phyloP scores from a whole-genome alignment of 192 early-diverging fungal species.

The Neocallimastix lanati region DNA sequence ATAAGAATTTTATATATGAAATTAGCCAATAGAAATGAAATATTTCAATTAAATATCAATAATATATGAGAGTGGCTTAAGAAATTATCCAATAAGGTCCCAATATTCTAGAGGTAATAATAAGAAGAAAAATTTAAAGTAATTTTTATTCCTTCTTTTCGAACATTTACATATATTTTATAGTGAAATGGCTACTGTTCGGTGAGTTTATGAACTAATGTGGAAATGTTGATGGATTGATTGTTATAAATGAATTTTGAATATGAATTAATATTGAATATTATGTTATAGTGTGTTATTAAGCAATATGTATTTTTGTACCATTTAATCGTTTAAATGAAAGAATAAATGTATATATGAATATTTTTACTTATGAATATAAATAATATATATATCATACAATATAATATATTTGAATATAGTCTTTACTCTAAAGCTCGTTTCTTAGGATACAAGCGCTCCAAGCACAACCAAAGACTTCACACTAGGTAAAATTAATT shows the following conservation, averaged over 20 bases:
- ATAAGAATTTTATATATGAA: too few relatives aligned
- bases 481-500: constrained; percentile 49
- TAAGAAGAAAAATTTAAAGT: neutral
- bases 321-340: too few relatives aligned
- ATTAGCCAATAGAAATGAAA: neutral
- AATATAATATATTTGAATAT: too few relatives aligned
- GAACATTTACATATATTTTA: neutral
- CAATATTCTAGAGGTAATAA: neutral
- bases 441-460: constrained; percentile 85
- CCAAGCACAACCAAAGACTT: constrained; percentile 78
- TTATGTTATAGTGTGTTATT: too few relatives aligned
- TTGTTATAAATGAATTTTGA: too few relatives aligned
- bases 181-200: neutral
- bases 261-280: too few relatives aligned
- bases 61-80: neutral
- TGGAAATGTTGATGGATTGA: too few relatives aligned
- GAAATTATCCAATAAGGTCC: neutral
- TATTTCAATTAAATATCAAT: neutral
- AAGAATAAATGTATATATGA: too few relatives aligned
- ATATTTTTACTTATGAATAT: too few relatives aligned
- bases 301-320: too few relatives aligned
- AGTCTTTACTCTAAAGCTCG: constrained; percentile 97
- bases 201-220: neutral
- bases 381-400: too few relatives aligned
- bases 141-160: neutral